These are phyloP conservation scores for Leishmania aethiopica DNA, from an alignment of 208 protist genomes.

Conservation along the genomic window DNA sequence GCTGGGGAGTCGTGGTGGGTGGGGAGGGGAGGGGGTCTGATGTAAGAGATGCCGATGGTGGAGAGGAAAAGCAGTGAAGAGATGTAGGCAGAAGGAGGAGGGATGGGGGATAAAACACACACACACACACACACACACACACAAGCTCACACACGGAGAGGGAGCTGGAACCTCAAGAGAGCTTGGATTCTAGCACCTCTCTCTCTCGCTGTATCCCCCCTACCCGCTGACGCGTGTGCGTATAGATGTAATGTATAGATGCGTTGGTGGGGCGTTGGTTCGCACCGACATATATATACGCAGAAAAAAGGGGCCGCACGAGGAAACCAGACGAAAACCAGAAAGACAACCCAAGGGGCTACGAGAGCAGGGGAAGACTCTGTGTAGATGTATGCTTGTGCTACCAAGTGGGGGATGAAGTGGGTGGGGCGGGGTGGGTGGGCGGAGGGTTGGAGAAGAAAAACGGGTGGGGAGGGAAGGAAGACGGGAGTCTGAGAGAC, in stretches of 20 bases:
- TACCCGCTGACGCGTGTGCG: neutral
- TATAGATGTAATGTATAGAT: neutral
- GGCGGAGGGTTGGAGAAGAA: neutral
- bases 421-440: neutral
- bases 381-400: neutral
- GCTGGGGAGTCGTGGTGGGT: neutral
- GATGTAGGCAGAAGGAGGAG: conserved; percentile 6
- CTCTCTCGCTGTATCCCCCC: neutral
- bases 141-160: neutral
- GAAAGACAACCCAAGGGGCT: neutral
- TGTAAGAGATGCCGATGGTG: neutral
- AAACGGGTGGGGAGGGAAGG: neutral
- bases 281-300: neutral
- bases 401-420: conserved; percentile 4
- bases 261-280: neutral
- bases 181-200: neutral
- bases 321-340: neutral
- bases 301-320: neutral
- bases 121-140: conserved; percentile 17
- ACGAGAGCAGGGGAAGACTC: neutral
- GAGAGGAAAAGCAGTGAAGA: neutral
- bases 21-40: neutral
- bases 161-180: neutral
- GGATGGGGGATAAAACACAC: conserved; percentile 4
- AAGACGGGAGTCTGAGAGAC: conserved; percentile 1